Evolutionary conservation across 2,329 filamentous ascomycete genomes (phyloP), one percentile per base, ranked within the genome.

Genomic region (Monosporascus ibericus): DNA sequence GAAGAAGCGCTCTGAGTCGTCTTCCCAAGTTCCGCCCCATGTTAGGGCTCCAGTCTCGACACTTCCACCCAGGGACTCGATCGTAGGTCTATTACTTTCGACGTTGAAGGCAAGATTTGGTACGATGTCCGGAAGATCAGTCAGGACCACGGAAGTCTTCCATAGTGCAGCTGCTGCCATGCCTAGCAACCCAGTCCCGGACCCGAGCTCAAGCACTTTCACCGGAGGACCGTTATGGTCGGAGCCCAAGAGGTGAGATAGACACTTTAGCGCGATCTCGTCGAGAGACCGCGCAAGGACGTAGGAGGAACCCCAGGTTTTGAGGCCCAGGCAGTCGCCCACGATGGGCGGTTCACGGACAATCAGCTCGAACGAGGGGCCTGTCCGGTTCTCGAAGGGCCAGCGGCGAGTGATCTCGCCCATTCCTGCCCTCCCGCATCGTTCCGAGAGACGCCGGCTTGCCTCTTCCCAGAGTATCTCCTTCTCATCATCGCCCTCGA

Each of bases 301-400:
- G 64, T 91, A 95, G 0, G 91, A 92, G 0, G 91, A 92, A 1
- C 88, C 90, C 94, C 94, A 97, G 0, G 94, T 99, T 70, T 99
- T 97, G 68, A 95, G 79, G 1, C 94, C 94, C 18, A 97, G 76
- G 54, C 89, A 88, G 68, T 96, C 92, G 6, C 88, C 88, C 0
- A 90, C 95, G 52, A 97, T 75, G 1, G 91, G 85, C 2, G 94
- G 94, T 67, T 99, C 94, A 52, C 90, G 81, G 39, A 99, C 83
- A 37, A 80, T 78, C 48, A 99, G 74, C 46, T 85, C 78, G 59
- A 91, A 78, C 1, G 70, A 59, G 25, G 73, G 68, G 25, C 67
- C 62, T 3, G 61, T 54, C 4, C 63, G 62, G 5, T 61, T 58
- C 22, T 68, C 61, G 56, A 83, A 80, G 2, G 78, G 78, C 80